Conservation (phyloP, 352 stramenopile genomes). For the Thalassiosira livingstoniorum region DNA sequence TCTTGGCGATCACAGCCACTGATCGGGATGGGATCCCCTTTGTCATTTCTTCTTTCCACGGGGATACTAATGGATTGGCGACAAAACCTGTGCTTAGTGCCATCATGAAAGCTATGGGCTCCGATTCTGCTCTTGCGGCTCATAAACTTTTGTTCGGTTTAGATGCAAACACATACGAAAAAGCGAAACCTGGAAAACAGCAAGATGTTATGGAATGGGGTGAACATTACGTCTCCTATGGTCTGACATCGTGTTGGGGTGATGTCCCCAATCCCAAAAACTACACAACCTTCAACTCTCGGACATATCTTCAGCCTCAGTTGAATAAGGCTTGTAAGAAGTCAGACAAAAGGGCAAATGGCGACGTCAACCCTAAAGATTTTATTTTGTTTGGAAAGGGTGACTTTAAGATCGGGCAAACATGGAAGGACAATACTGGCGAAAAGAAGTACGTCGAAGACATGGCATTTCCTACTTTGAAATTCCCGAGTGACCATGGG, state of each 20-base stretch:
- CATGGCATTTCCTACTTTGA: slow-evolving; percentile 86
- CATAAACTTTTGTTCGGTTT: slow-evolving; percentile 87
- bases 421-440: slow-evolving; percentile 86
- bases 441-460: slow-evolving; percentile 77
- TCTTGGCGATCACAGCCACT: slow-evolving; percentile 81
- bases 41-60: slow-evolving; percentile 87
- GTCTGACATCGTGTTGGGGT: slow-evolving; percentile 86
- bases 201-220: slow-evolving; percentile 87
- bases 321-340: slow-evolving; percentile 84
- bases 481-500: slow-evolving; percentile 85
- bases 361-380: slow-evolving; percentile 87
- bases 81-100: slow-evolving; percentile 86
- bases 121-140: slow-evolving; percentile 51
- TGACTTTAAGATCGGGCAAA: slow-evolving; percentile 65
- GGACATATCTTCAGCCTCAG: slow-evolving; percentile 85
- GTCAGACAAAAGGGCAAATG: slow-evolving; percentile 75
- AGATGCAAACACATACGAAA: slow-evolving; percentile 89
- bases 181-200: slow-evolving; percentile 81
- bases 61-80: slow-evolving; percentile 88
- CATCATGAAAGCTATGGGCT: slow-evolving; percentile 75
- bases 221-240: slow-evolving; percentile 68
- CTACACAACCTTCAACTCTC: slow-evolving; percentile 89
- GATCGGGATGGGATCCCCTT: slow-evolving; percentile 71
- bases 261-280: slow-evolving; percentile 81
- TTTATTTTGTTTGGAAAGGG: slow-evolving; percentile 84